Evolutionary conservation across 225 moss, liverwort and hornwort genomes (phyloP), one percentile per base, ranked within the genome.

Genomic region (Marchantia paleacea): DNA sequence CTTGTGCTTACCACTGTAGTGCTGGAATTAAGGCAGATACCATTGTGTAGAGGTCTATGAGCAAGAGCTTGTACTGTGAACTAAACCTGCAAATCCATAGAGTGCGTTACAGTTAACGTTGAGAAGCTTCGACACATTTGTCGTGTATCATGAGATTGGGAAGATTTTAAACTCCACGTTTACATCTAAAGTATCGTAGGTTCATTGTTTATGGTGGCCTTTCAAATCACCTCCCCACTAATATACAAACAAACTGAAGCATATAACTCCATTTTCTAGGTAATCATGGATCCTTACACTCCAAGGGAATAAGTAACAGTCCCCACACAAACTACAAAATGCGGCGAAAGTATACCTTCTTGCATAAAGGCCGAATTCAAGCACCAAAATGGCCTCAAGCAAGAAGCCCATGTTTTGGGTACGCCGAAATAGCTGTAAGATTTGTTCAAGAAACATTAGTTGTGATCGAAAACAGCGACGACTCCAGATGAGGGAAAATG

Each of bases 1-100:
- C 25, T 25, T 49, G 47, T 10, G 24, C 90, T 85, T 83, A 97
- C 99, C 94, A 90, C 67, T 90, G 88, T 80, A 93, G 86, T 69
- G 99, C 95, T 67, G 90, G 91, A 85, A 82, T 82, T 73, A 90
- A 78, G 78, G 95, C 93, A 66, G 90, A 92, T 12, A 99, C 57
- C 84, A 88, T 86, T 64, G 85, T 85, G 85, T 95, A 99, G 55
- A 99, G 89, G 75, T 90, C 86, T 77, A 95, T 87, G 0, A 95
- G 89, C 65, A 94, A 73, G 75, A 99, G 86, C 84, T 94, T 99
- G 86, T 95, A 95, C 65, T 94, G 90, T 73, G 97, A 92, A 85
- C 92, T 94, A 83, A 90, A 94, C 78, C 96, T 97, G 90, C 85
- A 86, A 68, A 28, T 26, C 26, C 25, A 7, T 47, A 47, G 39